Percentiles rank a stretch among this genome's conserved stretches.
Evolutionary conservation across 192 early-diverging fungal species (phyloP).

Genomic region (Geranomyces variabilis): DNA sequence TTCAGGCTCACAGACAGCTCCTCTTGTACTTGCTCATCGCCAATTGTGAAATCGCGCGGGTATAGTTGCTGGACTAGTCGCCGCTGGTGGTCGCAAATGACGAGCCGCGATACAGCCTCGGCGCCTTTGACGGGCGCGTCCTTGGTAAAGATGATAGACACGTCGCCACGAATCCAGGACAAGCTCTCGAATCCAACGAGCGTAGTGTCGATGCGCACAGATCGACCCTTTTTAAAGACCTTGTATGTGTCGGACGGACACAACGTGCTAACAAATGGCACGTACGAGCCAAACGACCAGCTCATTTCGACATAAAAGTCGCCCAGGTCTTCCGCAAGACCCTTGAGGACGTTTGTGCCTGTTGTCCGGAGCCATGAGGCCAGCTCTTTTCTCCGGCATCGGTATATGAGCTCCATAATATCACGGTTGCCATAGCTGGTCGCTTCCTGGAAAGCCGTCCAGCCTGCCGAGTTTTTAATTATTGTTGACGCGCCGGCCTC

Average conservation of each 20-base stretch:
- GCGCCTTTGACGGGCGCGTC: background rate
- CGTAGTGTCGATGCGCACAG: conserved; percentile 55
- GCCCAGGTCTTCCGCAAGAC: conserved; percentile 38
- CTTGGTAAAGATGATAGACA: conserved; percentile 53
- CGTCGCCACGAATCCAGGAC: conserved; percentile 54
- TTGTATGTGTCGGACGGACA: conserved; percentile 44
- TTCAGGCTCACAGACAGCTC: conserved; percentile 52
- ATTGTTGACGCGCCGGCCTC: conserved; percentile 39
- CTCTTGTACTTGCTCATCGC: conserved; percentile 45
- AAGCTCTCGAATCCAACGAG: conserved; percentile 59
- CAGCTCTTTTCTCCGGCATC: conserved; percentile 36
- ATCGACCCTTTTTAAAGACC: conserved; percentile 43
- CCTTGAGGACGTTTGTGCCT: conserved; percentile 37
- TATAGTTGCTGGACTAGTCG: conserved; percentile 50
- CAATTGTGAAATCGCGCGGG: conserved; percentile 46
- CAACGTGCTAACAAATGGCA: conserved; percentile 52
- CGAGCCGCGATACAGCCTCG: conserved; percentile 24
- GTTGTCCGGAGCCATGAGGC: conserved; percentile 38
- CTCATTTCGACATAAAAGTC: conserved; percentile 54
- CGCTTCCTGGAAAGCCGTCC: conserved; percentile 59
- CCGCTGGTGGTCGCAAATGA: conserved; percentile 52
- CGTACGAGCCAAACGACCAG: conserved; percentile 46
- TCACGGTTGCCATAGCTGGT: conserved; percentile 50
- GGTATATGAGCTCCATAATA: conserved; percentile 35
- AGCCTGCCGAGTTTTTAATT: conserved; percentile 46